These are phyloP conservation scores for Candida glaebosa DNA, from an alignment of 805 yeast species.

Conservation along the genomic window DNA sequence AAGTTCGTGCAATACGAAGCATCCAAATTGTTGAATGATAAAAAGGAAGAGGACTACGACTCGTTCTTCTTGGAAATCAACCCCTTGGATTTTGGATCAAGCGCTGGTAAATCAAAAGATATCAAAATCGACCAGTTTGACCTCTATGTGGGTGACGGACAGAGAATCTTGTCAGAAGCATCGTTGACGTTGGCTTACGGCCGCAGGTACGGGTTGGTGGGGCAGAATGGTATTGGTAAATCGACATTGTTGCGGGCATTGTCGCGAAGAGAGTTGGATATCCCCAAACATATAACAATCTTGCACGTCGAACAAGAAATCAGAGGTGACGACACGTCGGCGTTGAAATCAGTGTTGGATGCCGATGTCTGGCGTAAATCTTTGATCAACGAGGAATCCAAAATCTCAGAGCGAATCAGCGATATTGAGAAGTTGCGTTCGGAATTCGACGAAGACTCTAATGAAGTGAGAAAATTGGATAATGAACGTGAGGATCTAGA, in stretches of 20 bases:
- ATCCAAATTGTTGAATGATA: conserved; percentile 75
- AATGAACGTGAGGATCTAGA: conserved; percentile 88
- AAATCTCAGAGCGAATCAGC: conserved; percentile 66
- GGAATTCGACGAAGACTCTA: conserved; percentile 74
- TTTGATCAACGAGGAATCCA: conserved; percentile 69
- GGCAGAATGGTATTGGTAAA: conserved; percentile 99
- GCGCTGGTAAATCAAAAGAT: conserved; percentile 96
- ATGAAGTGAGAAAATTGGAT: conserved; percentile 75
- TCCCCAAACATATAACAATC: conserved; percentile 94
- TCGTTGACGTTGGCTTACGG: conserved; percentile 86
- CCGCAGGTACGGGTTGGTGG: conserved; percentile 94
- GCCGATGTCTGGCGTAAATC: conserved; percentile 99
- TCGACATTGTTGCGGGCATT: conserved; percentile 89
- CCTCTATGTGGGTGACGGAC: conserved; percentile 92
- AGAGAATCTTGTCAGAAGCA: conserved; percentile 86
- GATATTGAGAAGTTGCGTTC: conserved; percentile 69
- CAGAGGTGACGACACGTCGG: conserved; percentile 86
- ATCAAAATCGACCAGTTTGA: conserved; percentile 91
- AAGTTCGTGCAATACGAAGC: conserved; percentile 88
- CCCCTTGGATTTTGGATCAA: conserved; percentile 80
- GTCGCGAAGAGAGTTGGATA: conserved; percentile 87
- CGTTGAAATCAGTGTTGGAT: conserved; percentile 93
- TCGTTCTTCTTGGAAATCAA: conserved; percentile 92
- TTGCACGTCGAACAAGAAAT: conserved; percentile 98
- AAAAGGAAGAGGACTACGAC: conserved; percentile 76